Percentiles rank a stretch among this genome's conserved stretches.
These are phyloP conservation scores for Hemileccinum rubropunctum DNA, from an alignment of 768 basidiomycete species.

Conservation along the genomic window DNA sequence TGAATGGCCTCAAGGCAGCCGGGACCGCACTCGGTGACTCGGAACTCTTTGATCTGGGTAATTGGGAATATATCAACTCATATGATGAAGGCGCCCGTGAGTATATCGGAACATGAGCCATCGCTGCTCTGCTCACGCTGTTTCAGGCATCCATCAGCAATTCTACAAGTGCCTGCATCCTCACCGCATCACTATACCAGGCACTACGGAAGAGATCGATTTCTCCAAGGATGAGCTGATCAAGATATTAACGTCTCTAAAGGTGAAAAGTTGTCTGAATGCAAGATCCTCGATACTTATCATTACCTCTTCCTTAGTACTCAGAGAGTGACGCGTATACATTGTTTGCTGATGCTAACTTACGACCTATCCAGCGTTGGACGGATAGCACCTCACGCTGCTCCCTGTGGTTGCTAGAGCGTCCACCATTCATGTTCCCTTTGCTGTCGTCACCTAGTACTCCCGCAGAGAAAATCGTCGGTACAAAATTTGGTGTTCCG, in stretches of 20 bases:
- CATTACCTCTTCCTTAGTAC: conserved; percentile 55
- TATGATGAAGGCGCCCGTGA: conserved; percentile 56
- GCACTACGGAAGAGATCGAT: conserved; percentile 38
- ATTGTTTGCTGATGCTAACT: conserved; percentile 69
- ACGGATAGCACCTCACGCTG: conserved; percentile 67
- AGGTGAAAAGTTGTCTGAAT: conserved; percentile 49
- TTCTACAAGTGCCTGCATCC: conserved; percentile 66
- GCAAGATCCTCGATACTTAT: not conserved
- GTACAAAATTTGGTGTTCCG: conserved; percentile 60
- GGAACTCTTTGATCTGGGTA: conserved; percentile 54
- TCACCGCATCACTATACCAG: conserved; percentile 57
- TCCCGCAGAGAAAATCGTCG: conserved; percentile 16
- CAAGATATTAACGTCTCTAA: conserved; percentile 84
- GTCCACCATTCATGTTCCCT: conserved; percentile 78
- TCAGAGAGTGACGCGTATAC: conserved; percentile 65
- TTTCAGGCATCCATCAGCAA: conserved; percentile 76
- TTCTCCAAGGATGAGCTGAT: conserved; percentile 75
- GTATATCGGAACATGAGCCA: conserved; percentile 16
- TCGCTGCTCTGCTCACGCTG: not conserved
- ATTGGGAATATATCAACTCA: conserved; percentile 70
- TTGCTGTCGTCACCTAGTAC: conserved; percentile 43
- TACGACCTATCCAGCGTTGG: conserved; percentile 87
- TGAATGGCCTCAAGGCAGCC: conserved; percentile 77
- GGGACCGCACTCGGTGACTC: conserved; percentile 71
- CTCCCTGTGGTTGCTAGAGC: conserved; percentile 89